Percentiles rank a stretch among this genome's conserved stretches.
These are phyloP conservation scores for Hypoxylon perforatum DNA, from an alignment of 495 filamentous ascomycete species.

Conservation along the genomic window DNA sequence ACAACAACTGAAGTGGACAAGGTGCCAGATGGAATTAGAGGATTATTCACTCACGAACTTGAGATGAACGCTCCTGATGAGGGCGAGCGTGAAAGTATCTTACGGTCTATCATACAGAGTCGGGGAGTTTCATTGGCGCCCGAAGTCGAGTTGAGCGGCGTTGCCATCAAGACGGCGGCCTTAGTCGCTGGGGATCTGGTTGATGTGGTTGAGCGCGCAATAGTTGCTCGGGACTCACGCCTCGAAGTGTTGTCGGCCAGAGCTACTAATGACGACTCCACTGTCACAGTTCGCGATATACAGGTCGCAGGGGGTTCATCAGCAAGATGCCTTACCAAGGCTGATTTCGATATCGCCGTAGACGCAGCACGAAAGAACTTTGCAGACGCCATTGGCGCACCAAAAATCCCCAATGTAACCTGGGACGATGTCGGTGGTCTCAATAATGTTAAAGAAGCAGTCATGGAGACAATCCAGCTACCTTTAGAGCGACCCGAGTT, in stretches of 20 bases:
- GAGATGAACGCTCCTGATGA: conserved; percentile 95
- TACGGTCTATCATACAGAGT: conserved; percentile 79
- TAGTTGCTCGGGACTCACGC: conserved; percentile 76
- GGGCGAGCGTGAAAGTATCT: conserved; percentile 86
- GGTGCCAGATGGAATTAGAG: conserved; percentile 86
- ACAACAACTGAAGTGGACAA: conserved; percentile 96
- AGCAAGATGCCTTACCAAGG: conserved; percentile 79
- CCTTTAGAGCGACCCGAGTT: conserved; percentile 92
- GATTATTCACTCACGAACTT: conserved; percentile 94
- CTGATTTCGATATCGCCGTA: conserved; percentile 89
- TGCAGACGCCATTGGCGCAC: conserved; percentile 94
- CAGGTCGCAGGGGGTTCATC: conserved; percentile 88
- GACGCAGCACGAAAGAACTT: conserved; percentile 97
- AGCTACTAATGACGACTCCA: conserved; percentile 47
- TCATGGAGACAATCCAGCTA: conserved; percentile 96
- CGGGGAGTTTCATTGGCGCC: conserved; percentile 75
- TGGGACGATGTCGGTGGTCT: conserved; percentile 98
- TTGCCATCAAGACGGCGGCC: conserved; percentile 95
- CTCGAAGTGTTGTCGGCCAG: conserved; percentile 72
- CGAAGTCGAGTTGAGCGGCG: conserved; percentile 82
- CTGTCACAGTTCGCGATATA: conserved; percentile 80
- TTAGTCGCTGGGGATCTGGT: conserved; percentile 93
- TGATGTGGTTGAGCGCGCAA: conserved; percentile 91
- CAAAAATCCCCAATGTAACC: conserved; percentile 95
- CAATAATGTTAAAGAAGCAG: conserved; percentile 91